phyloP scores from a whole-genome alignment of 768 basidiomycete species.

The Sistotremastrum niveocremeum region DNA sequence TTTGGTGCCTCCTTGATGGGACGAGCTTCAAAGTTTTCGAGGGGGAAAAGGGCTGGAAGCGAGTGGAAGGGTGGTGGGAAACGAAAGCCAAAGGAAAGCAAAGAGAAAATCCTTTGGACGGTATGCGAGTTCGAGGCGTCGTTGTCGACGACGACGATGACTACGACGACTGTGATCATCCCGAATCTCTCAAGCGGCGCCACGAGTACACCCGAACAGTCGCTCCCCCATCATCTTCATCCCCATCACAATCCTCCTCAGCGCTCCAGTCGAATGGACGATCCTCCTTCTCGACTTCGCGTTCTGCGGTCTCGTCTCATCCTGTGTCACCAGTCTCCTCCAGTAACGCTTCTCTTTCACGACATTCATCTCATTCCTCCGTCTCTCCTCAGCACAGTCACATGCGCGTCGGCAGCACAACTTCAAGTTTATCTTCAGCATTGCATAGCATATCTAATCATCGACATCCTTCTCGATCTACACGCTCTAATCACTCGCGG shows the following conservation, averaged over 20 bases:
- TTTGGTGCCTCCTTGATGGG: slow-evolving; percentile 83
- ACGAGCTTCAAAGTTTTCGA: slow-evolving; percentile 76
- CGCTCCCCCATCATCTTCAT: slow-evolving; percentile 10
- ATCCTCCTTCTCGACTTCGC: slow-evolving; percentile 6
- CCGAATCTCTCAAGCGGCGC: slow-evolving; percentile 12
- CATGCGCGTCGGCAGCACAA: too few species aligned
- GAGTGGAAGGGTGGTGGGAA: slow-evolving; percentile 68
- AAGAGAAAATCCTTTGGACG: slow-evolving; percentile 22
- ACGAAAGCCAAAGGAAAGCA: slow-evolving; percentile 17
- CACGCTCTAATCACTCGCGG: too few species aligned
- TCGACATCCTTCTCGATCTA: too few species aligned
- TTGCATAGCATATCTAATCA: too few species aligned
- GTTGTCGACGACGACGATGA: slow-evolving; percentile 8
- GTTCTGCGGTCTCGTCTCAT: neutral
- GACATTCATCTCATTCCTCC: too few species aligned
- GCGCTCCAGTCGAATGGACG: slow-evolving; percentile 11
- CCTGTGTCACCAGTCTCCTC: neutral
- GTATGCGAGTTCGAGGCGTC: slow-evolving; percentile 46
- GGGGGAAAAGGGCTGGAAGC: slow-evolving; percentile 20
- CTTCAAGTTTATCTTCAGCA: too few species aligned
- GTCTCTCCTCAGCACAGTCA: too few species aligned
- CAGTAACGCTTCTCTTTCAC: too few species aligned
- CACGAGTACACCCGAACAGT: slow-evolving; percentile 12
- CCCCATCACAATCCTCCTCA: slow-evolving; percentile 8
- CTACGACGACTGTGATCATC: slow-evolving; percentile 14